A percentile compares a stretch with the other conserved stretches of the same genome.
These are phyloP conservation scores for Syzygium aromaticum DNA, from an alignment of 345 rosid species.

Conservation along the genomic window DNA sequence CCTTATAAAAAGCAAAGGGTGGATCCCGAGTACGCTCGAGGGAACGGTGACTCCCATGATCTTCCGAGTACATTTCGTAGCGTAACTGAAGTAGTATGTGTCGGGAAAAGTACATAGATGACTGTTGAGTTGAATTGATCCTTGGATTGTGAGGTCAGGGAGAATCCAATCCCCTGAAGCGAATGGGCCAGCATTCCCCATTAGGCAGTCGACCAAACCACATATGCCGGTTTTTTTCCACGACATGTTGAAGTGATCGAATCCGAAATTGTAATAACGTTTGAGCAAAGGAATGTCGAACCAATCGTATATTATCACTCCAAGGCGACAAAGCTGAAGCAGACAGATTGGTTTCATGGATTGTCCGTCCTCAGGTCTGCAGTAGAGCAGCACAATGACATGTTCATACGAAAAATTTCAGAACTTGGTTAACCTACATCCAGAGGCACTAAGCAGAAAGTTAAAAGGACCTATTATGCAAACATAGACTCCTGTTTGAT, in stretches of 20 bases:
- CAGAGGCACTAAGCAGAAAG: not conserved
- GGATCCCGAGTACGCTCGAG: conserved; percentile 65
- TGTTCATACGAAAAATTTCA: not conserved
- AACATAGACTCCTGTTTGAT: not conserved
- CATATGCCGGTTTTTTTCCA: conserved; percentile 60
- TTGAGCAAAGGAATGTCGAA: conserved; percentile 80
- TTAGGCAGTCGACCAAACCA: conserved; percentile 61
- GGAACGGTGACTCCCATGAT: conserved; percentile 62
- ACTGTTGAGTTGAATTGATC: conserved; percentile 54
- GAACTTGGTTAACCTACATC: not conserved
- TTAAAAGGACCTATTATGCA: not conserved
- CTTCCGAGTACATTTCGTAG: conserved; percentile 67
- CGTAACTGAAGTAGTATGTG: conserved; percentile 93
- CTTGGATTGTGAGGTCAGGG: conserved; percentile 92
- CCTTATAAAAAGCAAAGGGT: conserved; percentile 77
- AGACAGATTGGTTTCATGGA: conserved; percentile 58
- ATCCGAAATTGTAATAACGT: conserved; percentile 82
- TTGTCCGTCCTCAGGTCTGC: conserved; percentile 85
- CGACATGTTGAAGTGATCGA: conserved; percentile 80
- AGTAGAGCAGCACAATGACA: not conserved
- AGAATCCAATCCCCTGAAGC: conserved; percentile 89
- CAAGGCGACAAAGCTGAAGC: conserved; percentile 75
- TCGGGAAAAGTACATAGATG: conserved; percentile 55
- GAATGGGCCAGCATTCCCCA: conserved; percentile 86
- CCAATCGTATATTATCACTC: conserved; percentile 93